These are phyloP conservation scores for Mucor lusitanicus DNA, from an alignment of 371 early-diverging fungal genomes.

Conservation along the genomic window DNA sequence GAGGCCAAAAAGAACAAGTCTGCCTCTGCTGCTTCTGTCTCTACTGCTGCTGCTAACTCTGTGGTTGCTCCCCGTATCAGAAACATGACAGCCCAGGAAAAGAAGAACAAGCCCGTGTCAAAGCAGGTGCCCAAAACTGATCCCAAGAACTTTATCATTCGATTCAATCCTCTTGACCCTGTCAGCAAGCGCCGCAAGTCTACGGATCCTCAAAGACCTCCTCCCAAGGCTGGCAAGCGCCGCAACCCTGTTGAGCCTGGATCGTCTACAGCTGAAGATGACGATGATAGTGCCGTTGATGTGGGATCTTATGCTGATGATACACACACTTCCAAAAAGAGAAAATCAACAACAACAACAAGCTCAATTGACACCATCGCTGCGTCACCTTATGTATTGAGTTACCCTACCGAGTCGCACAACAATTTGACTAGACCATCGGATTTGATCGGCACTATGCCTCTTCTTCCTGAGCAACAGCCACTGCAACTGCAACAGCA, in stretches of 20 bases:
- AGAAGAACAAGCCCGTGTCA: not conserved
- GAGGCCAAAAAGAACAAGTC: constrained; percentile 22
- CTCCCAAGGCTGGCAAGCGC: constrained; percentile 13
- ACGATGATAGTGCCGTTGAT: constrained; percentile 7
- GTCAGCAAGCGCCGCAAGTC: not conserved
- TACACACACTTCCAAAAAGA: constrained; percentile 24
- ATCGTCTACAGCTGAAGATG: constrained; percentile 10
- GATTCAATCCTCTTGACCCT: constrained; percentile 11
- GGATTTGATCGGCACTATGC: constrained; percentile 15
- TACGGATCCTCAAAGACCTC: constrained; percentile 8
- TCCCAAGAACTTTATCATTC: constrained; percentile 21
- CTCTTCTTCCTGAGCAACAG: not conserved
- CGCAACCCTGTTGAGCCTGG: constrained; percentile 16
- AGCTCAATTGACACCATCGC: constrained; percentile 12
- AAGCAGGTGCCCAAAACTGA: constrained; percentile 15
- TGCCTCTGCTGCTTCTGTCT: not conserved
- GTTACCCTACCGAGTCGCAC: not conserved
- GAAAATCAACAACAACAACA: constrained; percentile 21
- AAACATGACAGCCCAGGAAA: constrained; percentile 20
- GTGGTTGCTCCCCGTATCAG: constrained; percentile 18
- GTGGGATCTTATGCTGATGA: not conserved
- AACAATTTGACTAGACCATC: constrained; percentile 12
- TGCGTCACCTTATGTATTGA: constrained; percentile 7
- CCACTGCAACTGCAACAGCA: no score
- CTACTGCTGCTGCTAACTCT: not conserved